A percentile compares a stretch with the other conserved stretches of the same genome.
phyloP scores from a whole-genome alignment of 2,329 filamentous ascomycete genomes.

The Curvularia sp. region DNA sequence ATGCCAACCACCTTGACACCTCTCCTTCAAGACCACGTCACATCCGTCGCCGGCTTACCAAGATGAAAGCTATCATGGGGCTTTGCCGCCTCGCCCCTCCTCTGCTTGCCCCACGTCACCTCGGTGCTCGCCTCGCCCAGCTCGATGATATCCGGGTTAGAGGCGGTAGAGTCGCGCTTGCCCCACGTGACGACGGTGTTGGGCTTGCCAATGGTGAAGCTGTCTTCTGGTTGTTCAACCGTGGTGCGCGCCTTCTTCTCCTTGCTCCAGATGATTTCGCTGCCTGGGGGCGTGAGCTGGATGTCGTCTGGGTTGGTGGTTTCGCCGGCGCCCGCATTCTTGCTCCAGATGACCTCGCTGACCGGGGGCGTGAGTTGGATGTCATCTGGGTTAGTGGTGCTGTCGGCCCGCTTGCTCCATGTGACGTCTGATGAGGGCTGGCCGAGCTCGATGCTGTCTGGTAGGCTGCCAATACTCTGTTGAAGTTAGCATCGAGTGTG shows the following conservation, averaged over 20 bases:
- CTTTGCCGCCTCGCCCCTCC: not conserved
- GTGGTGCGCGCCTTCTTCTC: constrained; percentile 18
- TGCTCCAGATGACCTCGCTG: constrained; percentile 21
- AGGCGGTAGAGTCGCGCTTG: constrained; percentile 18
- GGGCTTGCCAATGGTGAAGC: constrained; percentile 14
- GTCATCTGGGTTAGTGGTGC: not conserved
- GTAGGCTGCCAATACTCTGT: constrained; percentile 7
- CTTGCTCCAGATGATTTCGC: constrained; percentile 11
- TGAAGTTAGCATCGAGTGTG: not conserved
- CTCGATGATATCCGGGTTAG: not conserved
- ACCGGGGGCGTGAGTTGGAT: not conserved
- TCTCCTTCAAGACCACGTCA: constrained; percentile 25
- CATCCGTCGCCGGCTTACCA: constrained; percentile 22
- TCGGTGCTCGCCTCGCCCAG: constrained; percentile 19
- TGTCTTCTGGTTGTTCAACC: constrained; percentile 13
- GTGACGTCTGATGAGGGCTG: constrained; percentile 26
- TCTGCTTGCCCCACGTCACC: constrained; percentile 28
- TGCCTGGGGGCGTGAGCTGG: constrained; percentile 6
- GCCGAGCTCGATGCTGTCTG: constrained; percentile 24
- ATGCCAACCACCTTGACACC: not conserved
- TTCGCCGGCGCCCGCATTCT: not conserved
- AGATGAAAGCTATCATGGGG: constrained; percentile 26
- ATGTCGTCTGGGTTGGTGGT: constrained; percentile 15
- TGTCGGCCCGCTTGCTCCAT: constrained; percentile 27
- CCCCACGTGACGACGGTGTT: constrained; percentile 28